Conservation (phyloP, 305 asterid species). For the Solanum chacoense region DNA sequence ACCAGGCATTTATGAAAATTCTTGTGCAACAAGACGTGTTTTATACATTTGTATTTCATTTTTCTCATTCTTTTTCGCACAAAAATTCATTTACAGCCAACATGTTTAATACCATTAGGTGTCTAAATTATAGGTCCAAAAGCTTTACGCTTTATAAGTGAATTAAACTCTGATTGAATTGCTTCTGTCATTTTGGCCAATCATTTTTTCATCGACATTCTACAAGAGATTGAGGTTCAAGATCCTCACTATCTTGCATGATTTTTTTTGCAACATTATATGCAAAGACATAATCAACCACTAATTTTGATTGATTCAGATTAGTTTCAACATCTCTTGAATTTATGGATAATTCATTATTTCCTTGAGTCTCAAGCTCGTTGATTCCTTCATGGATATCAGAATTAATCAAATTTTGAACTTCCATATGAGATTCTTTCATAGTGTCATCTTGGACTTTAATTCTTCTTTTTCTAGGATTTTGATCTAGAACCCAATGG, state of each 20-base stretch:
- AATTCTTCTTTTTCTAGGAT: too few relatives aligned
- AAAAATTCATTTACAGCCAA: neutral
- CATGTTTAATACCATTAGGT: neutral
- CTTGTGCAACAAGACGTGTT: too few relatives aligned
- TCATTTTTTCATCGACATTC: neutral
- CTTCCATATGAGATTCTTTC: too few relatives aligned
- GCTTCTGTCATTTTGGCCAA: neutral
- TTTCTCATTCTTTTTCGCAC: neutral
- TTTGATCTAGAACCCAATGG: too few relatives aligned
- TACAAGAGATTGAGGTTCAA: neutral
- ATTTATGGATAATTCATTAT: too few relatives aligned
- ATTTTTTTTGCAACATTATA: neutral
- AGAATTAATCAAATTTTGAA: too few relatives aligned
- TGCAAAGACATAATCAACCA: neutral
- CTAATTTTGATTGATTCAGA: neutral
- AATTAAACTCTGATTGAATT: neutral
- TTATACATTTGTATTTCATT: too few relatives aligned
- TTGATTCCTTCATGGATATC: too few relatives aligned
- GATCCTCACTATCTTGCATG: neutral
- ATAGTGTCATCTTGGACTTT: too few relatives aligned
- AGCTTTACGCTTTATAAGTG: neutral
- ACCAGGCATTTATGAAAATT: too few relatives aligned
- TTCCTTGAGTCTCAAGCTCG: too few relatives aligned
- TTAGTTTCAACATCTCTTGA: neutral
- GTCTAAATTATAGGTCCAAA: neutral